Evolutionary conservation across 306 rosid species (phyloP).

Genomic region (Quercus dentata): DNA sequence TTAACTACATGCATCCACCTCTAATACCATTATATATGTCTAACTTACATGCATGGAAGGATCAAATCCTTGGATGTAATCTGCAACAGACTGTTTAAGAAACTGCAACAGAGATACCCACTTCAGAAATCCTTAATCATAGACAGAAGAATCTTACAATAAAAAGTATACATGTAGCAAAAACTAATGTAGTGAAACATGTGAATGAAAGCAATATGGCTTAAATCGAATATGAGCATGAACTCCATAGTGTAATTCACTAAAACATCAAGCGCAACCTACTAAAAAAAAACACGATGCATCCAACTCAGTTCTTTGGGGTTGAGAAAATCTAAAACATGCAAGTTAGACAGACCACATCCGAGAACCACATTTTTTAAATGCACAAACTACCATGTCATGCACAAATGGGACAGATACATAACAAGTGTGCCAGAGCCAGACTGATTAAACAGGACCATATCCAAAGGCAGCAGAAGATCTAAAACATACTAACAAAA

Average conservation of each 20-base stretch:
- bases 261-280: constrained; percentile 3
- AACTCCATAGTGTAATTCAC: neutral
- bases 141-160: constrained; percentile 6
- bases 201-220: neutral
- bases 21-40: neutral
- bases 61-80: constrained; percentile 67
- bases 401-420: neutral
- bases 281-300: neutral
- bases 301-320: neutral
- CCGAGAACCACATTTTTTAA: neutral
- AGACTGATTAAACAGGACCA: neutral
- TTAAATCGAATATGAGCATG: neutral
- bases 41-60: constrained; percentile 73
- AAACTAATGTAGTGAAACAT: neutral
- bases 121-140: constrained; percentile 31
- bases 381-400: neutral
- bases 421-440: neutral
- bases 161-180: neutral
- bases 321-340: constrained; percentile 1
- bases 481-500: neutral
- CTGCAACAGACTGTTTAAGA: constrained; percentile 79
- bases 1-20: neutral
- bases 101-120: constrained; percentile 53
- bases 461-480: neutral
- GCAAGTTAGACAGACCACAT: neutral